Percentiles rank a stretch among this genome's conserved stretches.
Evolutionary conservation across 2,329 filamentous ascomycete species (phyloP).

Genomic region (Penicillium decumbens): DNA sequence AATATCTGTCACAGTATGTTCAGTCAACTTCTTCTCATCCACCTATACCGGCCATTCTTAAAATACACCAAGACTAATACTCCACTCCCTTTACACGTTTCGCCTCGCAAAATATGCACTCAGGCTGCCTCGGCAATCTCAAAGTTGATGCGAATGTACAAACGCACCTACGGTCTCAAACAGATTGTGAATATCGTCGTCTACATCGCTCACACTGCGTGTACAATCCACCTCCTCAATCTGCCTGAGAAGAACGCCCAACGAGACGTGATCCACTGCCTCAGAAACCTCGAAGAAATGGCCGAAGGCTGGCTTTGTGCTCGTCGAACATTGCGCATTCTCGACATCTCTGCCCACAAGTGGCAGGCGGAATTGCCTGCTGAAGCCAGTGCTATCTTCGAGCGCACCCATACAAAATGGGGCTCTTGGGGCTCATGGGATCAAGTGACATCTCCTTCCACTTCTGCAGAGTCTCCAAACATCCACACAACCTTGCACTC

Average conservation of each 20-base stretch:
- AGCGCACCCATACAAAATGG: slow-evolving; percentile 73
- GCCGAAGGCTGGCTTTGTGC: slow-evolving; percentile 92
- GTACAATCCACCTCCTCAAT: slow-evolving; percentile 90
- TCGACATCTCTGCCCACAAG: slow-evolving; percentile 78
- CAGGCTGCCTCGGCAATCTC: slow-evolving; percentile 85
- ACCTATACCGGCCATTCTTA: slow-evolving; percentile 90
- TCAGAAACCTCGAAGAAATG: slow-evolving; percentile 91
- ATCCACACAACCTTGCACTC: slow-evolving; percentile 14
- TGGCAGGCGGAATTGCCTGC: slow-evolving; percentile 85
- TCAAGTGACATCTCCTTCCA: slow-evolving; percentile 31
- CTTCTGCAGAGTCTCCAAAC: slow-evolving; percentile 25
- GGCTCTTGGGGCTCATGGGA: slow-evolving; percentile 59
- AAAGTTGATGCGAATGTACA: slow-evolving; percentile 90
- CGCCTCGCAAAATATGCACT: slow-evolving; percentile 83
- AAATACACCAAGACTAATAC: slow-evolving; percentile 80
- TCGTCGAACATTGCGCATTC: slow-evolving; percentile 74
- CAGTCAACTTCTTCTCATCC: slow-evolving; percentile 90
- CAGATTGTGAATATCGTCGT: slow-evolving; percentile 97
- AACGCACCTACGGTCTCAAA: slow-evolving; percentile 80
- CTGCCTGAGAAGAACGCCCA: slow-evolving; percentile 86
- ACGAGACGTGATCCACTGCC: slow-evolving; percentile 82
- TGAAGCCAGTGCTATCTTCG: slow-evolving; percentile 72
- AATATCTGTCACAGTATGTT: slow-evolving; percentile 68
- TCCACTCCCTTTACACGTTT: slow-evolving; percentile 79
- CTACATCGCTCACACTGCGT: slow-evolving; percentile 91